Conservation (phyloP, 2,329 filamentous ascomycete species). For the Parastagonospora avenae region DNA sequence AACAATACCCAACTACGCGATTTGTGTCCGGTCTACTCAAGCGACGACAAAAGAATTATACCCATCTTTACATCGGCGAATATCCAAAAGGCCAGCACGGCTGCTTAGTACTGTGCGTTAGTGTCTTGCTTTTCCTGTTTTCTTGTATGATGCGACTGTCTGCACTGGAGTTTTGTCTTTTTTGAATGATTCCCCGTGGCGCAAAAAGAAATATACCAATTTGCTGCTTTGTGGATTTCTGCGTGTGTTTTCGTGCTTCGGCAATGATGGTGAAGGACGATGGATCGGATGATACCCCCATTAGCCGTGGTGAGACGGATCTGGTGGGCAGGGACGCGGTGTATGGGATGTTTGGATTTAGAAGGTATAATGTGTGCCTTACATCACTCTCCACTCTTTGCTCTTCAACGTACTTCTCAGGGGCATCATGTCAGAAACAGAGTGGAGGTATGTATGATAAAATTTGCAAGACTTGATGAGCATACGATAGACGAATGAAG, state of each 20-base stretch:
- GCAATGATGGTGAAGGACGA: slow-evolving; percentile 6
- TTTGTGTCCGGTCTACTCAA: slow-evolving; percentile 30
- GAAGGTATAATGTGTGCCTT: slow-evolving; percentile 3
- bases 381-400: slow-evolving; percentile 1
- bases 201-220: slow-evolving; percentile 52
- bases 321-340: slow-evolving; percentile 17
- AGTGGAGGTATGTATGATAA: slow-evolving; percentile 5
- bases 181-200: slow-evolving; percentile 46
- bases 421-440: background rate
- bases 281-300: slow-evolving; percentile 25
- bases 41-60: slow-evolving; percentile 50
- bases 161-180: slow-evolving; percentile 28
- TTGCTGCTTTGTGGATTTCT: slow-evolving; percentile 41
- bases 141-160: slow-evolving; percentile 21
- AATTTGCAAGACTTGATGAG: slow-evolving; percentile 2
- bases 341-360: slow-evolving; percentile 4
- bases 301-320: slow-evolving; percentile 30
- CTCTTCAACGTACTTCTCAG: background rate
- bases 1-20: slow-evolving; percentile 42
- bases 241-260: slow-evolving; percentile 3
- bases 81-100: slow-evolving; percentile 41
- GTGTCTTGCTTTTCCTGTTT: slow-evolving; percentile 16
- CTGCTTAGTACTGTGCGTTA: slow-evolving; percentile 31
- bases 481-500: slow-evolving; percentile 15
- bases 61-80: slow-evolving; percentile 42